Percentiles rank a stretch among this genome's conserved stretches.
phyloP scores from a whole-genome alignment of 2,329 filamentous ascomycete species.

The Zymoseptoria tritici region DNA sequence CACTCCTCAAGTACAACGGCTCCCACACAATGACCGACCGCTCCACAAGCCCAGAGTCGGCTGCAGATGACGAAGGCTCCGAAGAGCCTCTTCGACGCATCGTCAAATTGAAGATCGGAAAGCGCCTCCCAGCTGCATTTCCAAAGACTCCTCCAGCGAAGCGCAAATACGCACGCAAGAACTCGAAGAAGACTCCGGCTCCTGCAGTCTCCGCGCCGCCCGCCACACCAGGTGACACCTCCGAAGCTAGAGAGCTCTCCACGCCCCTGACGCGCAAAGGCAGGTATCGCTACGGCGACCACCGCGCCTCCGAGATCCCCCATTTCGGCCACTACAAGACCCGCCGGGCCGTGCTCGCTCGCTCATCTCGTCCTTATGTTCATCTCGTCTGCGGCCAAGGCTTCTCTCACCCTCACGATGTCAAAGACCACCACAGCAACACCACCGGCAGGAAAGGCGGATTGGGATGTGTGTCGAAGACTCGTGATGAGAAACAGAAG shows the following conservation, averaged over 20 bases:
- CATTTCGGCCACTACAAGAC: conserved; percentile 18
- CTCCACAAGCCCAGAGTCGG: neutral
- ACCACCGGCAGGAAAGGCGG: conserved; percentile 1
- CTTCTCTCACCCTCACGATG: conserved; percentile 20
- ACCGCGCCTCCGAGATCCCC: neutral
- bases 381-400: conserved; percentile 18
- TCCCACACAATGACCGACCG: neutral
- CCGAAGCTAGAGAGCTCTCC: neutral
- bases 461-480: conserved; percentile 2
- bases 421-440: conserved; percentile 18
- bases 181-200: neutral
- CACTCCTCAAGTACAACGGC: neutral
- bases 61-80: neutral
- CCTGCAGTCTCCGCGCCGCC: neutral
- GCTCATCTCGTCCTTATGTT: conserved; percentile 19
- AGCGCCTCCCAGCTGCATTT: neutral
- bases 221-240: neutral
- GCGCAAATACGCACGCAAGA: neutral
- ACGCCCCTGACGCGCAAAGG: neutral
- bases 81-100: neutral
- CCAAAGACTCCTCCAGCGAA: neutral
- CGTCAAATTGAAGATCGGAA: neutral
- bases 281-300: neutral
- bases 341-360: conserved; percentile 18
- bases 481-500: neutral